phyloP scores from a whole-genome alignment of 73 alveolate species.

The Paramecium octaurelia region DNA sequence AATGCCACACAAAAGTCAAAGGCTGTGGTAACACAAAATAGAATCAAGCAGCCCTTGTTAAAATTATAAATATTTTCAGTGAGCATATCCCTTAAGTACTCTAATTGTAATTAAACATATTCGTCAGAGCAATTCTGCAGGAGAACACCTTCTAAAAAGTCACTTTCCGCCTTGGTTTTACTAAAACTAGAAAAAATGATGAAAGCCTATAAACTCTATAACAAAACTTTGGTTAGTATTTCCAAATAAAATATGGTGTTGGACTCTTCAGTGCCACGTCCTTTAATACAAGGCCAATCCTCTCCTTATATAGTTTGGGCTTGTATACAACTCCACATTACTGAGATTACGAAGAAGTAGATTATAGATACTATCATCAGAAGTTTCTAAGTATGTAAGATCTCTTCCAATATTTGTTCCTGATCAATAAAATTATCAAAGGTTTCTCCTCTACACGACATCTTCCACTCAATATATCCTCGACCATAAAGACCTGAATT shows the following conservation, averaged over 20 bases:
- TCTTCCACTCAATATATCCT: slow-evolving; percentile 7
- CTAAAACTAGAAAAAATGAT: not conserved
- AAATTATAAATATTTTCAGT: not conserved
- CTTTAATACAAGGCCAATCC: slow-evolving; percentile 44
- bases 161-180: not conserved
- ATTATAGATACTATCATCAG: not conserved
- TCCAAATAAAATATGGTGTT: not conserved
- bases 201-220: not conserved
- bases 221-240: not conserved
- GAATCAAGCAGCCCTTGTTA: not conserved
- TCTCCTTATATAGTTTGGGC: not conserved
- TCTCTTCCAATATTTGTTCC: not conserved
- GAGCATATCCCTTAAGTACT: not conserved
- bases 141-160: not conserved
- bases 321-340: not conserved
- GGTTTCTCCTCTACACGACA: slow-evolving; percentile 19
- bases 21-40: not conserved
- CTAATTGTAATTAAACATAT: not conserved
- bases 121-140: not conserved
- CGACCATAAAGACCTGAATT: not conserved
- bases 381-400: not conserved
- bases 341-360: not conserved
- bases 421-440: not conserved
- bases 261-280: slow-evolving; percentile 38
- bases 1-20: not conserved